Conservation (phyloP, 768 basidiomycete genomes). For the Leccinum aurantiacum region DNA sequence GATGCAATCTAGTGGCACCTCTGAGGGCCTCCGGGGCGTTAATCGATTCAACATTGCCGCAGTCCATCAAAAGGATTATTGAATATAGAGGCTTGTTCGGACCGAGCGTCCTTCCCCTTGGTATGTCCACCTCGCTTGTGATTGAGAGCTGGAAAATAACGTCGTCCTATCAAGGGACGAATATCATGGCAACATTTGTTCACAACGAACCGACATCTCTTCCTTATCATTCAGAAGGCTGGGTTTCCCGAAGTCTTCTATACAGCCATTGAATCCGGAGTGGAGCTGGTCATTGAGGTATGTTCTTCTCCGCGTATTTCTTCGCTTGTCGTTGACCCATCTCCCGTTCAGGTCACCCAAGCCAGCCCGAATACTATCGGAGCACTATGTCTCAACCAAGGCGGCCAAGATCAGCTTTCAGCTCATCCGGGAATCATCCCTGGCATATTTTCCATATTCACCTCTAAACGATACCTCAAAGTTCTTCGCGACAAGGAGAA, state of each 20-base stretch:
- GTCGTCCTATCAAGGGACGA: slow-evolving; percentile 55
- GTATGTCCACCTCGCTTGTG: slow-evolving; percentile 43
- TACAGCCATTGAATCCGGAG: slow-evolving; percentile 74
- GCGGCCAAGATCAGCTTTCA: slow-evolving; percentile 78
- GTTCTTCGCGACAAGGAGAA: slow-evolving; percentile 92
- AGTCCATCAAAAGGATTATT: slow-evolving; percentile 86
- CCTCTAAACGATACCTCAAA: slow-evolving; percentile 79
- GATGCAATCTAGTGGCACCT: slow-evolving; percentile 94
- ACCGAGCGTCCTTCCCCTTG: slow-evolving; percentile 78
- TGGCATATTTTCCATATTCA: slow-evolving; percentile 82
- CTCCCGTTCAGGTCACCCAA: slow-evolving; percentile 68
- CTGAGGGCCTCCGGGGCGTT: slow-evolving; percentile 91
- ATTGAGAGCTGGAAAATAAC: slow-evolving; percentile 11
- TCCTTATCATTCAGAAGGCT: slow-evolving; percentile 84
- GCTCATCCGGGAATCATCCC: slow-evolving; percentile 81
- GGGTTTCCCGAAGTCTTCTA: slow-evolving; percentile 90
- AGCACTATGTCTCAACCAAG: slow-evolving; percentile 91
- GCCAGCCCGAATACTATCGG: slow-evolving; percentile 94
- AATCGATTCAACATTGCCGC: slow-evolving; percentile 84
- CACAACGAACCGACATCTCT: slow-evolving; percentile 98
- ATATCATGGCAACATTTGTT: slow-evolving; percentile 94
- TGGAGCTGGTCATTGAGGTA: slow-evolving; percentile 89
- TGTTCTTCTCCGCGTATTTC: slow-evolving; percentile 4
- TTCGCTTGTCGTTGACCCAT: neutral
- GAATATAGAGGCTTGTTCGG: slow-evolving; percentile 83